phyloP scores from a whole-genome alignment of 805 yeast genomes.

The Zygosaccharomyces gambellarensis region DNA sequence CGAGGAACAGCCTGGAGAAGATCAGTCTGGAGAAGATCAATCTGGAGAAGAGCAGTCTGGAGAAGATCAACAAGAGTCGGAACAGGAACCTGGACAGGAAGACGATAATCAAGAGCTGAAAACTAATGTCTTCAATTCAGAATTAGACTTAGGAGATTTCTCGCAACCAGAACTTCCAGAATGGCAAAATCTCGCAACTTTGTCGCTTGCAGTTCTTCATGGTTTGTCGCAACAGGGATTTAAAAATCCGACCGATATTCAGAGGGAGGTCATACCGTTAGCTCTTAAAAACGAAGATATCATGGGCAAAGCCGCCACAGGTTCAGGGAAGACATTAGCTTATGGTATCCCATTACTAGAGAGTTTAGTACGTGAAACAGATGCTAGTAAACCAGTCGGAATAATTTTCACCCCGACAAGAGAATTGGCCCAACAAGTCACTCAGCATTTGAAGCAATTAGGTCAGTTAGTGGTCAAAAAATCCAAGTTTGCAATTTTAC shows the following conservation, averaged over 20 bases:
- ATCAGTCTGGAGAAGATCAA: slow-evolving; percentile 15
- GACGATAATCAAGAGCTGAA: slow-evolving; percentile 22
- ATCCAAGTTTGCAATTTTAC: slow-evolving; percentile 57
- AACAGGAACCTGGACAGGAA: slow-evolving; percentile 12
- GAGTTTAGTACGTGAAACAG: slow-evolving; percentile 36
- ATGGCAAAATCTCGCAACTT: slow-evolving; percentile 44
- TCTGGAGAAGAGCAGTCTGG: slow-evolving; percentile 22
- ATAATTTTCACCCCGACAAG: slow-evolving; percentile 91
- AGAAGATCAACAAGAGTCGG: slow-evolving; percentile 10
- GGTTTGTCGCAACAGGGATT: slow-evolving; percentile 61
- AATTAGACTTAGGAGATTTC: slow-evolving; percentile 28
- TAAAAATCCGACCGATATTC: slow-evolving; percentile 77
- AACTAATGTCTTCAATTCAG: slow-evolving; percentile 26
- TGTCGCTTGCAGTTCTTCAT: slow-evolving; percentile 54
- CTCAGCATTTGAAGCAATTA: slow-evolving; percentile 62
- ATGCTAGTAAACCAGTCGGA: slow-evolving; percentile 52
- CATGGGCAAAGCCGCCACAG: slow-evolving; percentile 95
- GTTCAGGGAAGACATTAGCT: slow-evolving; percentile 96
- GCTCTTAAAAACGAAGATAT: slow-evolving; percentile 73
- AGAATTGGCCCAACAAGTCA: slow-evolving; percentile 92
- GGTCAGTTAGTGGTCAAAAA: slow-evolving; percentile 38
- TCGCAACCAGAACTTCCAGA: slow-evolving; percentile 49
- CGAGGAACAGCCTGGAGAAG: neutral
- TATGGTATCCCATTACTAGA: slow-evolving; percentile 91
- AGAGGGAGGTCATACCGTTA: slow-evolving; percentile 65